phyloP scores from a whole-genome alignment of 305 asterid species.

The Fraxinus angustifolia region DNA sequence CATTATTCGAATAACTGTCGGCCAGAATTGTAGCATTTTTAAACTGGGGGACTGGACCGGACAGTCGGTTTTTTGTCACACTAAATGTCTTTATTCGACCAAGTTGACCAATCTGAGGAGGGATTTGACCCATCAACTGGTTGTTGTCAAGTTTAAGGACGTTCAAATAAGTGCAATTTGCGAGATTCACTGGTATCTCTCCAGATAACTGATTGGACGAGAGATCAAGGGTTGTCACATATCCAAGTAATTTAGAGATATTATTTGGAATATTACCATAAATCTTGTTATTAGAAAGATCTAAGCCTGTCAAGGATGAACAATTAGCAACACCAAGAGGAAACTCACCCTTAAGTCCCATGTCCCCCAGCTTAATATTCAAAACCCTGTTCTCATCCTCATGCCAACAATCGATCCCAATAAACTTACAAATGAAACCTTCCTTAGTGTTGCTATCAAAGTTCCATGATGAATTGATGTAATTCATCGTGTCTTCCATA shows the following conservation, averaged over 20 bases:
- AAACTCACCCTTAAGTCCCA: slow-evolving; percentile 39
- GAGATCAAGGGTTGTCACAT: slow-evolving; percentile 25
- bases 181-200: slow-evolving; percentile 25
- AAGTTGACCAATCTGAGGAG: slow-evolving; percentile 16
- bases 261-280: slow-evolving; percentile 30
- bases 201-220: slow-evolving; percentile 36
- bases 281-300: slow-evolving; percentile 33
- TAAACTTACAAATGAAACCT: slow-evolving; percentile 52
- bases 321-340: slow-evolving; percentile 33
- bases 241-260: slow-evolving; percentile 16
- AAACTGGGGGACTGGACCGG: slow-evolving; percentile 28
- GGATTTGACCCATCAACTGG: slow-evolving; percentile 30
- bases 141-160: slow-evolving; percentile 30
- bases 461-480: not conserved
- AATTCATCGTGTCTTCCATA: slow-evolving; percentile 42
- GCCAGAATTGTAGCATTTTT: not conserved
- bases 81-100: slow-evolving; percentile 22
- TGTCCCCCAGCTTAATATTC: slow-evolving; percentile 25
- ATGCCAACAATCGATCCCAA: slow-evolving; percentile 62
- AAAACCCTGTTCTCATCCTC: slow-evolving; percentile 34
- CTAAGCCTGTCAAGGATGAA: slow-evolving; percentile 23
- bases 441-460: not conserved
- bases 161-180: slow-evolving; percentile 21
- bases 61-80: slow-evolving; percentile 29
- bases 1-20: slow-evolving; percentile 28